Percentiles rank a stretch among this genome's conserved stretches.
These are phyloP conservation scores for Trichoderma aggressivum DNA, from an alignment of 2,329 filamentous ascomycete species.

Conservation along the genomic window DNA sequence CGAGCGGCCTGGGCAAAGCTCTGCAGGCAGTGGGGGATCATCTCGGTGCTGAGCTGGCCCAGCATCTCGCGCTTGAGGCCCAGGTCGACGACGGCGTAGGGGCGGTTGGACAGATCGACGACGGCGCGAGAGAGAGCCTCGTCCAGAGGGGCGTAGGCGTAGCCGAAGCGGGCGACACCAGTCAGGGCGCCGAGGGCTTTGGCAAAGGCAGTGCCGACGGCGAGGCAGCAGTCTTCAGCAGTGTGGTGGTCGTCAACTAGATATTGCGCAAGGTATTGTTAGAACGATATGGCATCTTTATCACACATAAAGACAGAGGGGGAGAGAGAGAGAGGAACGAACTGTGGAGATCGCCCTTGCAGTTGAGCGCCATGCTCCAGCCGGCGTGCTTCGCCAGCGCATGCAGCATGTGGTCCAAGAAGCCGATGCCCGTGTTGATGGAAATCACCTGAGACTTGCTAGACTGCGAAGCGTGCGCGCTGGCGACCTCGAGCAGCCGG, in stretches of 20 bases:
- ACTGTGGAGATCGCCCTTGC: slow-evolving; percentile 90
- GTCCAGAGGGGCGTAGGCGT: slow-evolving; percentile 89
- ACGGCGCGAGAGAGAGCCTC: slow-evolving; percentile 92
- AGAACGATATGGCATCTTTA: neutral
- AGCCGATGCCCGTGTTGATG: slow-evolving; percentile 91
- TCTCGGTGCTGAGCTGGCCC: slow-evolving; percentile 88
- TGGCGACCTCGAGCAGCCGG: slow-evolving; percentile 48
- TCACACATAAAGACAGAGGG: neutral
- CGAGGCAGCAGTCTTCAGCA: slow-evolving; percentile 90
- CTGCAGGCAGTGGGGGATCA: slow-evolving; percentile 94
- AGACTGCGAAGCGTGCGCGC: slow-evolving; percentile 76
- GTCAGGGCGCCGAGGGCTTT: slow-evolving; percentile 71
- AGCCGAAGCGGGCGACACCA: slow-evolving; percentile 86
- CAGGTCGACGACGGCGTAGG: slow-evolving; percentile 78
- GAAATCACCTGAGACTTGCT: slow-evolving; percentile 82
- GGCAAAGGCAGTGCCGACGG: slow-evolving; percentile 82
- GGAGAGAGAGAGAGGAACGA: slow-evolving; percentile 33
- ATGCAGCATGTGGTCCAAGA: slow-evolving; percentile 98
- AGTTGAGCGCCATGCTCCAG: slow-evolving; percentile 82
- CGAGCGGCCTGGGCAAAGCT: slow-evolving; percentile 89
- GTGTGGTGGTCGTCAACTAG: slow-evolving; percentile 98
- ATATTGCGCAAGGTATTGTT: neutral
- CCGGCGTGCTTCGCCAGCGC: slow-evolving; percentile 93
- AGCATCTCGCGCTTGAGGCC: slow-evolving; percentile 89
- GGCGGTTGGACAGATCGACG: slow-evolving; percentile 90